These are phyloP conservation scores for Gloeopeniophorella convolvens DNA, from an alignment of 768 basidiomycete genomes.

Conservation along the genomic window DNA sequence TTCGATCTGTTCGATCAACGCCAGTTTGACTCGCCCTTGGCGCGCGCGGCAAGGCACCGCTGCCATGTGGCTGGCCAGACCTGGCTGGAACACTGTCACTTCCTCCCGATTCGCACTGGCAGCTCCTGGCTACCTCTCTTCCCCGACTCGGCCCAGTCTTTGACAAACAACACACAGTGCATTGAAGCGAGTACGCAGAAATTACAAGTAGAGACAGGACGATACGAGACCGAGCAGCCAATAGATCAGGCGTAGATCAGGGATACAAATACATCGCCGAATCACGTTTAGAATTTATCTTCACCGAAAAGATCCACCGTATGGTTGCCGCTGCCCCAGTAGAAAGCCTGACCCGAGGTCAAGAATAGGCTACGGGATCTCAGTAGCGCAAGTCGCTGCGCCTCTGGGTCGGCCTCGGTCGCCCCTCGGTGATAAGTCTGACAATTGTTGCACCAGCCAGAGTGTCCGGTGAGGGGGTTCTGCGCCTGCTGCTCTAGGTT, in stretches of 20 bases:
- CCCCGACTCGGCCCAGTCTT: too few relatives aligned
- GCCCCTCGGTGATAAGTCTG: neutral
- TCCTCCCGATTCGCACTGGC: too few relatives aligned
- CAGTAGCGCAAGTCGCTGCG: neutral
- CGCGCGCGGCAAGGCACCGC: too few relatives aligned
- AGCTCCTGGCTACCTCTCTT: too few relatives aligned
- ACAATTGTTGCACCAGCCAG: neutral
- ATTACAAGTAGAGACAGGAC: too few relatives aligned
- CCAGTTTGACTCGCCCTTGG: too few relatives aligned
- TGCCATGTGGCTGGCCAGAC: too few relatives aligned
- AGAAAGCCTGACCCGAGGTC: neutral
- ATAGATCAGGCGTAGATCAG: too few relatives aligned
- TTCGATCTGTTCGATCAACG: too few relatives aligned
- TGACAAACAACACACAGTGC: too few relatives aligned
- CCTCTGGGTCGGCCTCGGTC: neutral
- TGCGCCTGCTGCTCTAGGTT: neutral
- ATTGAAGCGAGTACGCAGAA: too few relatives aligned
- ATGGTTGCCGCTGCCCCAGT: neutral
- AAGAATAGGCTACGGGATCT: neutral
- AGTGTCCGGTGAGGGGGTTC: neutral
- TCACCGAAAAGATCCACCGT: neutral
- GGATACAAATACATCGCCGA: neutral
- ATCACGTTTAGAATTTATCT: neutral
- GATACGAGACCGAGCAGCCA: neutral
- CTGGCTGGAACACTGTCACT: too few relatives aligned